Base-by-base conservation (phyloP, 345 rosid genomes). In the Linum trigynum region DNA sequence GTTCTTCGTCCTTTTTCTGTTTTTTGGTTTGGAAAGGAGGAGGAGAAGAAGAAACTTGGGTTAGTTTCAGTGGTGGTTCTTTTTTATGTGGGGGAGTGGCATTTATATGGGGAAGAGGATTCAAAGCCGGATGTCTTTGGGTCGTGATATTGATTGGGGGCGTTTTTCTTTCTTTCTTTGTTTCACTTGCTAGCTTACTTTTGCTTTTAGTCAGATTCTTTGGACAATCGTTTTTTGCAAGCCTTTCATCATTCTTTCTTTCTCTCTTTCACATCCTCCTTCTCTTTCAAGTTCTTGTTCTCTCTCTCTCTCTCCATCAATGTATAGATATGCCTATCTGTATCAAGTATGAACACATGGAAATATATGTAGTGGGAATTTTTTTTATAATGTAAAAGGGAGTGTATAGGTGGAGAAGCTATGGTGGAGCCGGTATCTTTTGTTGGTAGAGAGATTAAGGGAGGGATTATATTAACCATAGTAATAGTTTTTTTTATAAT, bases 181-280 rank as follows among this genome's bases (percentile, higher is more conserved):
- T 48, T 7, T 45, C 12, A 7, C 51, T 67, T 67, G 41, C 70
- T 58, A 71, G 73, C 71, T 78, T 45, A 16, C 76, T 74, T 76
- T 78, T 74, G 50, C 65, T 62, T 62, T 62, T 23, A 23, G 32
- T 39, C 2, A 77, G 77, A 72, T 75, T 74, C 81, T 75, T 67
- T 62, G 23, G 81, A 76, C 83, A 81, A 73, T 65, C 78, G 81
- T 81, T 79, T 68, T 68, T 58, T 57, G 63, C 69, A 81, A 81
- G 85, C 77, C 76, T 68, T 66, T 72, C 38, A 57, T 32, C 61
- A 15, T 57, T 37, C 38, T 37, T 7, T 4, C 38, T 14, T 23
- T 23, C 55, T 48, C 55, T 48, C 32, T 23, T 23, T 23, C 32
- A 23, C 32, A 23, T 23, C 32, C 32, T 48, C 14, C 53, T 48